Base-by-base conservation (phyloP, 2,329 filamentous ascomycete genomes). In the Paraphoma chrysanthemicola region DNA sequence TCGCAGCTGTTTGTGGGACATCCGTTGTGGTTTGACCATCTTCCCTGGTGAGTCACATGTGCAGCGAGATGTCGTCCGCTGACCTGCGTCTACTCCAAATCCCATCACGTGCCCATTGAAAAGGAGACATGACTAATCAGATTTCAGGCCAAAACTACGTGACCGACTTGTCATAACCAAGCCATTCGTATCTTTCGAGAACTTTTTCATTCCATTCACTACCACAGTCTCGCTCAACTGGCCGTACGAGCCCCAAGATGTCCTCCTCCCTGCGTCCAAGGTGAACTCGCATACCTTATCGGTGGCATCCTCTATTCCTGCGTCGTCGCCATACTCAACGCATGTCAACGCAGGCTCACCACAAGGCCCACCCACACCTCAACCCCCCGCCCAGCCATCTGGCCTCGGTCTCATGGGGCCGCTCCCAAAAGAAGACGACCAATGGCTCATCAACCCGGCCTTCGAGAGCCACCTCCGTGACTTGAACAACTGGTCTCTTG, bases 121-220 rank as follows among this genome's bases (percentile, higher is more conserved):
- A 50, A 54, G 18, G 11, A 45, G 41, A 42, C 29, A 49, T 53
- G 42, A 62, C 67, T 70, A 59, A 68, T 42, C n/a, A 17, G 33
- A 3, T 2, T 29, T 30, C 56, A 81, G 79, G 81, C 91, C 92
- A 0, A 80, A 78, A 18, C 90, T 95, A 85, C 88, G 92, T 29
- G 89, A 93, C 56, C 81, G 80, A 18, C 79, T 93, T 41, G 81
- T 88, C 23, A 75, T 79, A 23, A 75, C 81, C 0, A 84, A 86
- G 38, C 75, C 79, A 4, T 79, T 83, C 42, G 88, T 88, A 53
- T 81, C 85, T 0, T 94, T 96, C 68, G 89, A 93, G 54, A 86
- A 90, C 64, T 96, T 93, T 80, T 95, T 94, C 73, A 85, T 94
- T 16, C 90, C 91, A 0, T 96, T 88, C 74, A 95, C 91, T 1